phyloP scores from a whole-genome alignment of 1,139 yeast species.

The Saccharomyces pastorianus region DNA sequence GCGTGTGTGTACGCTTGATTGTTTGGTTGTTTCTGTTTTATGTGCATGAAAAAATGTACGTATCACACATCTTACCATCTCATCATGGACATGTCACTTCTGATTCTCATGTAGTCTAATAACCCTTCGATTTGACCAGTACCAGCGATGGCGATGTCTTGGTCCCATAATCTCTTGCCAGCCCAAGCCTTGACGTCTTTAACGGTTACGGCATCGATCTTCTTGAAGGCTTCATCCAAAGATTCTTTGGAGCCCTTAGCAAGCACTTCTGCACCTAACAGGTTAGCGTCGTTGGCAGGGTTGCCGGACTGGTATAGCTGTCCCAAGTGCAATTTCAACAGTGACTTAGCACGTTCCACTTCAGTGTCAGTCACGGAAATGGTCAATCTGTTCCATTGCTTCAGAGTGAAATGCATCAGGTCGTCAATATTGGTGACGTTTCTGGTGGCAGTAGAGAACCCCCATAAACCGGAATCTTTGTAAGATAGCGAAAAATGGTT shows the following conservation, averaged over 20 bases:
- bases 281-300: slow-evolving; percentile 44
- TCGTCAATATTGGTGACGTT: slow-evolving; percentile 59
- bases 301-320: slow-evolving; percentile 42
- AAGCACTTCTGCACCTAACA: slow-evolving; percentile 54
- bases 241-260: slow-evolving; percentile 56
- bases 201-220: slow-evolving; percentile 56
- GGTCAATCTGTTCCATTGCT: slow-evolving; percentile 81
- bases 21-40: slow-evolving; percentile 1
- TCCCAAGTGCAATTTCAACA: slow-evolving; percentile 56
- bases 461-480: slow-evolving; percentile 78
- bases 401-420: slow-evolving; percentile 66
- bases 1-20: neutral
- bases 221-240: slow-evolving; percentile 44
- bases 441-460: slow-evolving; percentile 59
- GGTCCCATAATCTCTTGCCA: slow-evolving; percentile 67
- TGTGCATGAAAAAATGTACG: slow-evolving; percentile 4
- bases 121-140: slow-evolving; percentile 79
- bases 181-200: slow-evolving; percentile 67
- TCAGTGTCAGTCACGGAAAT: slow-evolving; percentile 68
- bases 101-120: slow-evolving; percentile 74
- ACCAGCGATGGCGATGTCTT: slow-evolving; percentile 73
- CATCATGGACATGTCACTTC: slow-evolving; percentile 83
- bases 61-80: slow-evolving; percentile 44
- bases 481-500: slow-evolving; percentile 64
- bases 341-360: slow-evolving; percentile 67